Conservation (phyloP, 306 rosid genomes). For the Luffa acutangula region DNA sequence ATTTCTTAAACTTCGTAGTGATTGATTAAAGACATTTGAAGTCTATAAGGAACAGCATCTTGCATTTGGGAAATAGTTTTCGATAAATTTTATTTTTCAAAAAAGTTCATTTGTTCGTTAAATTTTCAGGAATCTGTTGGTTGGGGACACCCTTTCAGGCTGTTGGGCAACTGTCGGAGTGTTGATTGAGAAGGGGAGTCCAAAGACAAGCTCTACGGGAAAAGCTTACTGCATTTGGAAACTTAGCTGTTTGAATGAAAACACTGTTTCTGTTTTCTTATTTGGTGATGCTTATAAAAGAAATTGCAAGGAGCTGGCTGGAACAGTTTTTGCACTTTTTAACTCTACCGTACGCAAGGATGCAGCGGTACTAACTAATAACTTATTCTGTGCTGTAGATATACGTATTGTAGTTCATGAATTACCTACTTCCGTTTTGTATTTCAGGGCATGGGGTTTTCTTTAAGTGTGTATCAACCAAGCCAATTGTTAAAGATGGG, state of each 20-base stretch:
- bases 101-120: neutral
- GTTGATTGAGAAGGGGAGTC: constrained; percentile 63
- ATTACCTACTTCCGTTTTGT: neutral
- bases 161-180: constrained; percentile 87
- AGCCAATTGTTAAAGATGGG: constrained; percentile 72
- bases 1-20: neutral
- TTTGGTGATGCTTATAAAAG: constrained; percentile 84
- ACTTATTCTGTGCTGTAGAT: neutral
- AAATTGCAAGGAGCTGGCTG: constrained; percentile 42
- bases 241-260: constrained; percentile 68
- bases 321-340: constrained; percentile 63
- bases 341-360: constrained; percentile 72
- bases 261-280: constrained; percentile 54
- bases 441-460: constrained; percentile 73
- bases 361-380: constrained; percentile 30
- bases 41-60: neutral
- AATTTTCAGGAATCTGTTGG: constrained; percentile 46
- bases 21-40: neutral
- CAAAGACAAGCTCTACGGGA: constrained; percentile 55
- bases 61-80: neutral
- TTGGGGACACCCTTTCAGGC: constrained; percentile 66
- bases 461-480: constrained; percentile 60
- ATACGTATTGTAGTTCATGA: neutral
- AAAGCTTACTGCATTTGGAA: constrained; percentile 68
- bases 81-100: neutral